Evolutionary conservation across 805 yeast species (phyloP).

Genomic region (Yamadazyma akitaensis): DNA sequence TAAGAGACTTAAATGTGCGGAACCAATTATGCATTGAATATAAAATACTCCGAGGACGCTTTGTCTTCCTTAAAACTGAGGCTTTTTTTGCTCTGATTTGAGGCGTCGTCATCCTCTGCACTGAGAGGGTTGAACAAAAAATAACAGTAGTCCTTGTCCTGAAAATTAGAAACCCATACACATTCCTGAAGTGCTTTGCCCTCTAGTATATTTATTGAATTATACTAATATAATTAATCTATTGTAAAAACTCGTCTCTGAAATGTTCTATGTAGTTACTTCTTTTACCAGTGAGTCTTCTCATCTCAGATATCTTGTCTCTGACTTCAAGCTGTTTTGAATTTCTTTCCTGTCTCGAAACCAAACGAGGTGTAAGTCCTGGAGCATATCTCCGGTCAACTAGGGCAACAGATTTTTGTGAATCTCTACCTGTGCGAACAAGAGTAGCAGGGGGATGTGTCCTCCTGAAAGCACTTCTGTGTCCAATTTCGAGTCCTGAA

Average conservation of each 20-base stretch:
- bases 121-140: no score
- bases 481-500: constrained; percentile 76
- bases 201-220: no score
- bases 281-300: constrained; percentile 23
- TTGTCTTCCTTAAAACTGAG: no score
- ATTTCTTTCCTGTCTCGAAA: constrained; percentile 33
- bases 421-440: constrained; percentile 42
- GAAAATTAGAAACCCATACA: no score
- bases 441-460: constrained; percentile 55
- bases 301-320: constrained; percentile 22
- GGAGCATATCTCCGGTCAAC: constrained; percentile 58
- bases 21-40: not conserved
- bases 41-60: no score
- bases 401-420: constrained; percentile 70
- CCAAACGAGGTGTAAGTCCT: constrained; percentile 27
- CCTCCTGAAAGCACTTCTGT: constrained; percentile 68
- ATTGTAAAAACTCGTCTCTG: constrained; percentile 27
- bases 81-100: no score
- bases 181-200: no score
- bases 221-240: not conserved
- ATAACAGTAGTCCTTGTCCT: no score
- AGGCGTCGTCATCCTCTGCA: no score
- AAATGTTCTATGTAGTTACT: constrained; percentile 36
- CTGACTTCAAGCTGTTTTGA: constrained; percentile 21
- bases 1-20: not conserved